phyloP scores from a whole-genome alignment of 164 flowering plant genomes.

The Euptelea pleiosperma region DNA sequence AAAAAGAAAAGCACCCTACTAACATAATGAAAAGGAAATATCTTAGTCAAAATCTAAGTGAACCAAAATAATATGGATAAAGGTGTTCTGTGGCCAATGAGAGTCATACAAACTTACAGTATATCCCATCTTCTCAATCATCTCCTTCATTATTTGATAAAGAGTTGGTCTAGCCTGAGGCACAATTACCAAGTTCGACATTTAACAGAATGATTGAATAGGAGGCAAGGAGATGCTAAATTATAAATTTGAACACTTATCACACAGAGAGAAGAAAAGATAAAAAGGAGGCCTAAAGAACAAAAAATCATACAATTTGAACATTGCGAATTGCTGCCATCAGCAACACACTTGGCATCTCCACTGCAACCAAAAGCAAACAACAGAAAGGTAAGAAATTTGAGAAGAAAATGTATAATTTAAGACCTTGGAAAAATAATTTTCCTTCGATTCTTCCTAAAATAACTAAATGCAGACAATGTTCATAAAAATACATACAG shows the following conservation, averaged over 20 bases:
- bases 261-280: not conserved
- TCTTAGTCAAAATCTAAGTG: not conserved
- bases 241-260: not conserved
- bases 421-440: not conserved
- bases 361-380: conserved; percentile 64
- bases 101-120: conserved; percentile 39
- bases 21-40: not conserved
- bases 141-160: conserved; percentile 85
- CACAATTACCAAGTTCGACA: conserved; percentile 3
- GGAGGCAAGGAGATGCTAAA: not conserved
- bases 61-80: not conserved
- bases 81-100: not conserved
- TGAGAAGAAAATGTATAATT: not conserved
- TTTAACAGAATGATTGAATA: not conserved
- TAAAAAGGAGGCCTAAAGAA: not conserved
- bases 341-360: conserved; percentile 92
- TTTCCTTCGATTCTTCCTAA: not conserved
- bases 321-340: conserved; percentile 98
- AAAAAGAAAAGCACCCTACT: conserved; percentile 8
- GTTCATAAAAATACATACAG: conserved; percentile 49
- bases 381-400: not conserved
- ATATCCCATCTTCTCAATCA: conserved; percentile 95
- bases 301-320: conserved; percentile 65
- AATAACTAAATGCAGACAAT: not conserved
- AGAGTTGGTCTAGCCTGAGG: conserved; percentile 91